These are phyloP conservation scores for Babjeviella inositovora DNA, from an alignment of 805 yeast species.

Conservation along the genomic window DNA sequence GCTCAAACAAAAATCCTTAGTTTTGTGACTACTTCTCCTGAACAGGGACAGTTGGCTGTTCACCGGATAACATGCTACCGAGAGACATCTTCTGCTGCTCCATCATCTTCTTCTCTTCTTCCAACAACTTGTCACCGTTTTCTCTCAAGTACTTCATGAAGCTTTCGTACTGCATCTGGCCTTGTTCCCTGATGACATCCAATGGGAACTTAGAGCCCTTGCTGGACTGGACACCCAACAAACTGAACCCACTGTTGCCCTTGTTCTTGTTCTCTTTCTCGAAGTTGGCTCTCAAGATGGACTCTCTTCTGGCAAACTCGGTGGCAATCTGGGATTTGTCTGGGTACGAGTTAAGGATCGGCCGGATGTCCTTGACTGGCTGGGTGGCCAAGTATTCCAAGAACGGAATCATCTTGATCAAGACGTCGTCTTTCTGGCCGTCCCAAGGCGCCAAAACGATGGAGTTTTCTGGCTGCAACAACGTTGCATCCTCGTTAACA, in stretches of 20 bases:
- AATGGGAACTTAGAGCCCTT: conserved; percentile 60
- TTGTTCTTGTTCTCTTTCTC: conserved; percentile 26
- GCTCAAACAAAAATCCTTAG: too few relatives aligned
- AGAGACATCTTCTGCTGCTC: too few relatives aligned
- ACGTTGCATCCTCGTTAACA: conserved; percentile 51
- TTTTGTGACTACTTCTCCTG: too few relatives aligned
- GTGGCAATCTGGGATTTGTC: conserved; percentile 53
- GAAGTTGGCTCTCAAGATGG: conserved; percentile 57
- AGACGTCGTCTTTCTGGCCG: conserved; percentile 69
- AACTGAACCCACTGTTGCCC: conserved; percentile 25
- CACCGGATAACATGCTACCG: too few relatives aligned
- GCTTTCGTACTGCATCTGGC: conserved; percentile 74
- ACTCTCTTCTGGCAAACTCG: conserved; percentile 73
- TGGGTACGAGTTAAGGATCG: conserved; percentile 58
- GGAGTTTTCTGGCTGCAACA: conserved; percentile 91
- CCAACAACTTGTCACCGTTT: conserved; percentile 51
- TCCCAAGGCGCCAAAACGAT: conserved; percentile 74
- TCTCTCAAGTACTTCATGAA: conserved; percentile 50
- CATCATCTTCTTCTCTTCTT: conserved; percentile 72
- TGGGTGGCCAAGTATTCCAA: conserved; percentile 90
- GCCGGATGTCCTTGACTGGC: conserved; percentile 76
- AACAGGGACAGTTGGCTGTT: too few relatives aligned
- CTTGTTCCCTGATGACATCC: conserved; percentile 82
- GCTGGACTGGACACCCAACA: conserved; percentile 46
- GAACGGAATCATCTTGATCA: conserved; percentile 76